Percentiles rank a stretch among this genome's conserved stretches.
phyloP scores from a whole-genome alignment of 768 basidiomycete species.

The Atractiella rhizophila region DNA sequence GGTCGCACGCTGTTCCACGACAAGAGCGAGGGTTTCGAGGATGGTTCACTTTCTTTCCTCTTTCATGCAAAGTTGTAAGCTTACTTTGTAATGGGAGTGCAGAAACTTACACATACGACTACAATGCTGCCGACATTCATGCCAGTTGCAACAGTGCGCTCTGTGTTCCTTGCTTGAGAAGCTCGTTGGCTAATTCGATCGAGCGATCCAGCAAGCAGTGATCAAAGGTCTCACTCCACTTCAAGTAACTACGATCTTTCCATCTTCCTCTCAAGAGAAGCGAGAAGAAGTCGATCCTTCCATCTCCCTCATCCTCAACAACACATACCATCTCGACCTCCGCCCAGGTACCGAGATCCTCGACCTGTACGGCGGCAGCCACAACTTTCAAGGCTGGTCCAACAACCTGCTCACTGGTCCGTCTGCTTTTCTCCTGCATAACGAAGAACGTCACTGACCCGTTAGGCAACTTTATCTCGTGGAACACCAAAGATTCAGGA shows the following conservation, averaged over 20 bases:
- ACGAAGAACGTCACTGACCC: not conserved
- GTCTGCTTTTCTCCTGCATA: not conserved
- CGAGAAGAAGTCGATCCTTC: not conserved
- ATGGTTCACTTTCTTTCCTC: slow-evolving; percentile 29
- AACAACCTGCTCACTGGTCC: slow-evolving; percentile 46
- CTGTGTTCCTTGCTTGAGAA: not conserved
- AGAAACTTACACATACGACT: not conserved
- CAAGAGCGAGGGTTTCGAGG: slow-evolving; percentile 54
- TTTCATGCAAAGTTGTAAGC: not conserved
- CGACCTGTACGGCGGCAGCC: slow-evolving; percentile 54
- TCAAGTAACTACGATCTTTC: slow-evolving; percentile 30
- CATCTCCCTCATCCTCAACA: slow-evolving; percentile 60
- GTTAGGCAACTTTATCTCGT: not conserved
- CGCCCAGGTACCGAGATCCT: slow-evolving; percentile 54
- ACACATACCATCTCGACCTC: slow-evolving; percentile 72
- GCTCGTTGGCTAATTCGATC: not conserved
- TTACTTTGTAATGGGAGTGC: slow-evolving; percentile 5
- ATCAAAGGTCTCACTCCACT: slow-evolving; percentile 74
- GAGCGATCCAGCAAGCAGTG: slow-evolving; percentile 35
- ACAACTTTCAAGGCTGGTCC: slow-evolving; percentile 69
- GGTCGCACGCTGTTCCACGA: slow-evolving; percentile 53
- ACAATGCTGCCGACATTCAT: slow-evolving; percentile 71
- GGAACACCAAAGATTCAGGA: slow-evolving; percentile 26
- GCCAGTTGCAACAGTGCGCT: slow-evolving; percentile 51
- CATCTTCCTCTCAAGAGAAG: slow-evolving; percentile 1